Base-by-base conservation (phyloP, 176 grass and related monocot genomes). In the Zoysia japonica region DNA sequence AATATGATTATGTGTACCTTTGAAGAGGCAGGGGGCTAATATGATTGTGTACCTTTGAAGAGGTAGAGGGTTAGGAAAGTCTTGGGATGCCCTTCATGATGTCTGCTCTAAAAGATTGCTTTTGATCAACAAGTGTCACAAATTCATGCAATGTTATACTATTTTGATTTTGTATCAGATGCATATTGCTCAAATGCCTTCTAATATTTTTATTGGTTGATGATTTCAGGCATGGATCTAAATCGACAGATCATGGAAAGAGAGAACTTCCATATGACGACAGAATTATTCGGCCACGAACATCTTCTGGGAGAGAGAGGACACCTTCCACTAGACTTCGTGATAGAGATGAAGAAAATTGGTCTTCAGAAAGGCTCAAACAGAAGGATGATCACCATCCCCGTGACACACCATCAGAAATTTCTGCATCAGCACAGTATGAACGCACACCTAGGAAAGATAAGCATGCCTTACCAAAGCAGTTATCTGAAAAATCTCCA, bases 211-310 rank as follows among this genome's bases (percentile, higher is more conserved):
- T 28, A 52, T 28, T 19, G 57, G 16, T 79, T 85, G n/a, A 35
- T 89, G 41, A 84, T 6, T 28, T 28, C 85, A 99, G 96, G 89
- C 90, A 93, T 42, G 86, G 90, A 78, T 95, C 84, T 45, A 99
- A 93, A 83, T 64, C 55, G 61, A n/a, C 77, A 48, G 96, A 99
- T 80, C 90, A 88, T 71, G 59, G 82, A 77, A 90, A 89, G 75
- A 95, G 87, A 88, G 88, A 91, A 68, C 70, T 78, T 62, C 56
- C 47, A 11, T 76, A 80, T 76, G 96, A 99, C 38, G 96, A 95
- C 60, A 95, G 92, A 87, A 74, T 75, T 77, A 81, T 75, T 84
- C 85, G 91, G 40, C 61, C 83, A 59, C 93, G 81, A 75, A 72
- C 80, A 80, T 84, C 74, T 42, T 80, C 90, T 81, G 80, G 74